Evolutionary conservation across 257 asterid genomes (phyloP), one percentile per base, ranked within the genome.

Genomic region (Leptodermis oblonga): DNA sequence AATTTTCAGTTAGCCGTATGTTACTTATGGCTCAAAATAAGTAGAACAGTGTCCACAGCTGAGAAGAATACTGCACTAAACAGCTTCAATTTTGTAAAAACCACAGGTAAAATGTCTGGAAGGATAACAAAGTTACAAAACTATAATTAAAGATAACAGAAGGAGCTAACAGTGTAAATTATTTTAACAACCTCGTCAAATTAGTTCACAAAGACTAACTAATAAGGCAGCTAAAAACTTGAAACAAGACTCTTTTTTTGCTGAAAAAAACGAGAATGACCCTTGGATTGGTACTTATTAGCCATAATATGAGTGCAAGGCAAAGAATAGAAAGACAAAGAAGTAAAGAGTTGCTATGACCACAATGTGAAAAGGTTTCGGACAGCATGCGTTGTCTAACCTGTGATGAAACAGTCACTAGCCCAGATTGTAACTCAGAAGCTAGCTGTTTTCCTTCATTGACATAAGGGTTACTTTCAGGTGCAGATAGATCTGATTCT

Each of bases 321-420:
- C 12, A 8, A 69, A 30, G 18, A 42, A 48, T 37, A 30, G 33
- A n/a, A 60, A 60, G 58, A 46, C 7, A 13, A 42, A 74, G 18
- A 30, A 43, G 36, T 7, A 20, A 71, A 41, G 28, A 18, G 36
- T 69, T 28, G 42, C 62, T 67, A 13, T 62, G 23, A 43, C 67
- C 67, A 64, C 70, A 56, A 55, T 71, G n/a, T 41, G 63, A 25
- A 73, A 28, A 51, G 23, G 67, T 62, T 60, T 73, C 59, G 45
- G 61, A 65, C 26, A 54, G 45, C 64, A 68, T 63, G 64, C 14
- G 75, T 68, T 70, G 77, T 42, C 86, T 72, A 73, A 92, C 98
- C 97, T 92, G 98, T n/a, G 98, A 97, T 64, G 98, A 92, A 80
- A 92, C 77, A 41, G 98, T 87, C 74, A 90, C 84, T 54, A 88